A percentile compares a stretch with the other conserved stretches of the same genome.
Conservation (phyloP, 2,329 filamentous ascomycete genomes). For the Hyphodiscus sp. region DNA sequence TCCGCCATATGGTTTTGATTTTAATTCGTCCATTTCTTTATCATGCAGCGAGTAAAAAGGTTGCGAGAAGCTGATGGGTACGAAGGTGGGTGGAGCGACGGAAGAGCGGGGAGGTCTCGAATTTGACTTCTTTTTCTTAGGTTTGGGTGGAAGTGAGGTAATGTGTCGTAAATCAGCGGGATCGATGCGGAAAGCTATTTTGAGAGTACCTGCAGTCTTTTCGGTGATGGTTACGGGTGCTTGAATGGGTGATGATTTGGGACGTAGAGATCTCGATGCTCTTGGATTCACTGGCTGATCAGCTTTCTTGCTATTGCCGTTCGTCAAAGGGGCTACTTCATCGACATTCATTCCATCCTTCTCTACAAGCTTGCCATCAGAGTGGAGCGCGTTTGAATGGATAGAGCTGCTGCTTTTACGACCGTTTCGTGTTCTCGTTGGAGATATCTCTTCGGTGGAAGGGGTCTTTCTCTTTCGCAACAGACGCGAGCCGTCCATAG, state of each 20-base stretch:
- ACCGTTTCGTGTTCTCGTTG: constrained; percentile 44
- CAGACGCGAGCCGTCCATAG: constrained; percentile 68
- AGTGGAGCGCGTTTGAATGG: constrained; percentile 10
- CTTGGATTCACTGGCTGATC: constrained; percentile 30
- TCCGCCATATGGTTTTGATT: constrained; percentile 91
- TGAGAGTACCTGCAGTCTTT: constrained; percentile 31
- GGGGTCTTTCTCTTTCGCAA: constrained; percentile 82
- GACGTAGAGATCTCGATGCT: constrained; percentile 53
- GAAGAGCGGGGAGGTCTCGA: constrained; percentile 36
- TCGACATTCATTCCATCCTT: constrained; percentile 13
- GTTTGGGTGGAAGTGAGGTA: constrained; percentile 50
- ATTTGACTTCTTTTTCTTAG: constrained; percentile 44
- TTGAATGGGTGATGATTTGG: constrained; percentile 37
- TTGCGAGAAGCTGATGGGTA: constrained; percentile 51
- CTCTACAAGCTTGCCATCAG: constrained; percentile 3
- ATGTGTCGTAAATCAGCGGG: constrained; percentile 54
- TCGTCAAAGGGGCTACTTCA: constrained; percentile 9
- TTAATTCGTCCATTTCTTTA: constrained; percentile 79
- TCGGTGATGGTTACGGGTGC: constrained; percentile 35
- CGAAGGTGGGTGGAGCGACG: constrained; percentile 29
- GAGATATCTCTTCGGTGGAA: constrained; percentile 46
- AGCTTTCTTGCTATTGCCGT: constrained; percentile 16
- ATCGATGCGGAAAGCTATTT: constrained; percentile 54
- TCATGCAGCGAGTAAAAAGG: constrained; percentile 87
- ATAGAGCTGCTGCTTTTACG: constrained; percentile 18